A percentile compares a stretch with the other conserved stretches of the same genome.
Evolutionary conservation across 139 green algal species (phyloP).

Genomic region (Coccomyxa sp.): DNA sequence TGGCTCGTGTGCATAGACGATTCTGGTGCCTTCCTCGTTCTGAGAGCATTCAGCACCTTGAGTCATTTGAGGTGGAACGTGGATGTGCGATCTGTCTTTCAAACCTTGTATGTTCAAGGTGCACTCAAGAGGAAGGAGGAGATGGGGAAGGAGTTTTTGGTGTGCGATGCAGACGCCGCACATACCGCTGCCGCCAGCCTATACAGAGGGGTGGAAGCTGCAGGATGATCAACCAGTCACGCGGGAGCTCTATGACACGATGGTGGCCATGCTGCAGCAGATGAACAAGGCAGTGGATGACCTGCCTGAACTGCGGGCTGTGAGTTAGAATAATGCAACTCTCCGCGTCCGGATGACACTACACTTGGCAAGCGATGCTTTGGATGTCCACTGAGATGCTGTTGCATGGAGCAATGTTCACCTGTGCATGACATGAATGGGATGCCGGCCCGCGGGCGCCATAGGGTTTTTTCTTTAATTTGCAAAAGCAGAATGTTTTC

Average conservation of each 20-base stretch:
- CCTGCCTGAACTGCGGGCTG: constrained; percentile 7
- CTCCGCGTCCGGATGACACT: too few species aligned
- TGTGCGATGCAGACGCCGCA: constrained; percentile 37
- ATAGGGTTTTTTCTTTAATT: too few species aligned
- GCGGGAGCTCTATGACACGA: constrained; percentile 40
- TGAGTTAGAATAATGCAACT: too few species aligned
- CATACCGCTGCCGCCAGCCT: constrained; percentile 39
- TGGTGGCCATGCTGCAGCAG: constrained; percentile 52
- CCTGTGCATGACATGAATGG: too few species aligned
- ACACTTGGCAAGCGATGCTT: too few species aligned
- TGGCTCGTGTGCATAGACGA: background rate
- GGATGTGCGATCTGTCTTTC: too few species aligned
- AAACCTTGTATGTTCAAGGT: too few species aligned
- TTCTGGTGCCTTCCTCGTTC: background rate
- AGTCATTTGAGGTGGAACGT: background rate
- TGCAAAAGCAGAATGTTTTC: too few species aligned
- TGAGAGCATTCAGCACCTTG: background rate
- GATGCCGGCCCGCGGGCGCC: too few species aligned
- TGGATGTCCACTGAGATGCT: too few species aligned
- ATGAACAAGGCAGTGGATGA: constrained; percentile 52
- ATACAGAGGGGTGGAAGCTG: constrained; percentile 37
- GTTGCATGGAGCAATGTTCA: too few species aligned
- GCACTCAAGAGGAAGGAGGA: too few species aligned
- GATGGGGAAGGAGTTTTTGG: background rate
- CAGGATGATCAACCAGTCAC: constrained; percentile 58